Evolutionary conservation across 805 yeast species (phyloP).

Genomic region (Ascoidea rubescens): DNA sequence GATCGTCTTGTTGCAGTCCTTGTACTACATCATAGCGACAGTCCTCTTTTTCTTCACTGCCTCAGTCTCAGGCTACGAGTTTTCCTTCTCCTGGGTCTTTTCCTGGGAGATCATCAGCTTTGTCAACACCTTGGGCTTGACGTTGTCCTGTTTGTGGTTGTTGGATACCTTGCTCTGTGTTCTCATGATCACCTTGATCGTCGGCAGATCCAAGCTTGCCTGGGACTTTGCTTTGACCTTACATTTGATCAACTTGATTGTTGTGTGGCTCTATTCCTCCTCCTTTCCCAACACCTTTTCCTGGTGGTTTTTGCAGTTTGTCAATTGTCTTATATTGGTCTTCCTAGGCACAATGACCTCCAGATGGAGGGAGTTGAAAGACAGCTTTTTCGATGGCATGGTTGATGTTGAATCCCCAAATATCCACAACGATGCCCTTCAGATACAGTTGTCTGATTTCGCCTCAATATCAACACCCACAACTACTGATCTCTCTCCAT

Average conservation of each 20-base stretch:
- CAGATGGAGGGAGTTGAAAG: constrained; percentile 81
- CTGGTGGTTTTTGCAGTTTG: constrained; percentile 77
- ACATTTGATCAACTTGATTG: constrained; percentile 62
- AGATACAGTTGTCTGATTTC: no score
- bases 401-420: constrained; percentile 42
- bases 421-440: no score
- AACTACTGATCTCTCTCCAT: no score
- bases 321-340: constrained; percentile 56
- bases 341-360: constrained; percentile 80
- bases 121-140: constrained; percentile 71
- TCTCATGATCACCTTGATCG: constrained; percentile 69
- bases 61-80: constrained; percentile 50
- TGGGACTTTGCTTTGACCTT: constrained; percentile 96
- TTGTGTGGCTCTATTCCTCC: constrained; percentile 52
- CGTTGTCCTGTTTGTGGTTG: constrained; percentile 65
- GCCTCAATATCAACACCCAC: no score
- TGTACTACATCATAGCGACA: constrained; percentile 65
- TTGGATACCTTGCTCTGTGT: constrained; percentile 75
- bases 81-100: constrained; percentile 54
- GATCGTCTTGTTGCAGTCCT: constrained; percentile 61
- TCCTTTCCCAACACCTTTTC: constrained; percentile 54
- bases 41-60: constrained; percentile 52
- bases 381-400: constrained; percentile 80
- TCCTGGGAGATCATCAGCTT: constrained; percentile 66
- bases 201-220: constrained; percentile 86